These are phyloP conservation scores for Aspergillus alliaceus DNA, from an alignment of 2,329 filamentous ascomycete species.

Conservation along the genomic window DNA sequence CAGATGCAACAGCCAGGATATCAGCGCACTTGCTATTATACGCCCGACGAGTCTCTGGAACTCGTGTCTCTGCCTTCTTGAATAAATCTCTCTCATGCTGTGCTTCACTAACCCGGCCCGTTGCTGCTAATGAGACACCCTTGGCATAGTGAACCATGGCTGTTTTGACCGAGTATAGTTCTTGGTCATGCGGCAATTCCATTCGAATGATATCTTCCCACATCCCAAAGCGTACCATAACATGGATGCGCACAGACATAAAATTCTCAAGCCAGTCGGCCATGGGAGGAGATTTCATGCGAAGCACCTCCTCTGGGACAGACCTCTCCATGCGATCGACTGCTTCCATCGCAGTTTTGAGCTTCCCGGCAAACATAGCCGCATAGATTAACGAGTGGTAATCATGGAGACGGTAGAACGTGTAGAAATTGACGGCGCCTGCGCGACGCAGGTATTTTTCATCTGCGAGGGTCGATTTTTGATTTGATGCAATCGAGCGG, in stretches of 20 bases:
- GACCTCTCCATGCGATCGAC: conserved; percentile 58
- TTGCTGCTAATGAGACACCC: conserved; percentile 64
- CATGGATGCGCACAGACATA: conserved; percentile 64
- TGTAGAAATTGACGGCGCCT: conserved; percentile 69
- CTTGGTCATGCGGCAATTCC: conserved; percentile 54
- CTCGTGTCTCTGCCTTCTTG: conserved; percentile 47
- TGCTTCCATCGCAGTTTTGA: conserved; percentile 60
- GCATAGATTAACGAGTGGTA: conserved; percentile 66
- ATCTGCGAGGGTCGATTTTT: conserved; percentile 64
- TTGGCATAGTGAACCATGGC: conserved; percentile 67
- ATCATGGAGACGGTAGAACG: conserved; percentile 69
- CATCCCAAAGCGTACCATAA: conserved; percentile 68
- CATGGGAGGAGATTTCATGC: conserved; percentile 68
- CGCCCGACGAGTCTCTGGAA: conserved; percentile 61
- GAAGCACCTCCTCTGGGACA: conserved; percentile 63
- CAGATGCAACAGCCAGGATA: conserved; percentile 60
- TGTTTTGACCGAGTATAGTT: conserved; percentile 66
- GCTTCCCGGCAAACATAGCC: conserved; percentile 66
- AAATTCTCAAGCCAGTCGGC: conserved; percentile 76
- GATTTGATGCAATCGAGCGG: conserved; percentile 64
- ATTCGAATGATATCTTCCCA: conserved; percentile 67
- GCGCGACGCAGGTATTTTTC: conserved; percentile 60
- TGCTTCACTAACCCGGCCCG: conserved; percentile 54
- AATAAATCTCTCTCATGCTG: conserved; percentile 54
- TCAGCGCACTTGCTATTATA: conserved; percentile 67